Conservation (phyloP, 106 monocot genomes). For the Apostasia shenzhenica region DNA sequence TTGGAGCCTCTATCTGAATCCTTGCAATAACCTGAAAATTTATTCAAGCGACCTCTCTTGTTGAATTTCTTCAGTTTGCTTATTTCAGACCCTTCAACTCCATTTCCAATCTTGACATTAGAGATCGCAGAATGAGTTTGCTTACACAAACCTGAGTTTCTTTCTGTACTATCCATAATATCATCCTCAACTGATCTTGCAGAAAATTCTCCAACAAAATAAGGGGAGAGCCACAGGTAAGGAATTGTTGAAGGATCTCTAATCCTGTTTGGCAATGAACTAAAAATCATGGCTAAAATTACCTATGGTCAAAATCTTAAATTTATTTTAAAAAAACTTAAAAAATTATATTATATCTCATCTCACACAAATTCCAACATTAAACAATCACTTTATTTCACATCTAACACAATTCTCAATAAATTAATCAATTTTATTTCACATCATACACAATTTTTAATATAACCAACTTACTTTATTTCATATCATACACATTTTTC, state of each 20-base stretch:
- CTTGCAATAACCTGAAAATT: slow-evolving; percentile 11
- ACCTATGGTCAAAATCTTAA: no score
- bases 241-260: slow-evolving; percentile 68
- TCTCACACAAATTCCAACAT: no score
- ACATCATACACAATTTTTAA: no score
- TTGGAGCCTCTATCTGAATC: slow-evolving; percentile 6
- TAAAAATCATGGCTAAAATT: no score
- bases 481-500: no score
- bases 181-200: slow-evolving; percentile 12
- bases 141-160: slow-evolving; percentile 18
- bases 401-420: no score
- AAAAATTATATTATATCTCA: no score
- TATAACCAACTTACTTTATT: no score
- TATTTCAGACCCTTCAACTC: slow-evolving; percentile 23
- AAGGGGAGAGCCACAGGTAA: slow-evolving; percentile 43
- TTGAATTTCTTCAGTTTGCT: slow-evolving; percentile 16
- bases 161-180: slow-evolving; percentile 10
- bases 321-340: no score
- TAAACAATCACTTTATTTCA: no score
- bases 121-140: slow-evolving; percentile 4
- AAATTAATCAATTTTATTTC: no score
- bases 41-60: slow-evolving; percentile 11
- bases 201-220: slow-evolving; percentile 2
- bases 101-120: slow-evolving; percentile 7
- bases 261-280: no score